phyloP scores from a whole-genome alignment of 179 eudicot species.

The Gypsophila paniculata region DNA sequence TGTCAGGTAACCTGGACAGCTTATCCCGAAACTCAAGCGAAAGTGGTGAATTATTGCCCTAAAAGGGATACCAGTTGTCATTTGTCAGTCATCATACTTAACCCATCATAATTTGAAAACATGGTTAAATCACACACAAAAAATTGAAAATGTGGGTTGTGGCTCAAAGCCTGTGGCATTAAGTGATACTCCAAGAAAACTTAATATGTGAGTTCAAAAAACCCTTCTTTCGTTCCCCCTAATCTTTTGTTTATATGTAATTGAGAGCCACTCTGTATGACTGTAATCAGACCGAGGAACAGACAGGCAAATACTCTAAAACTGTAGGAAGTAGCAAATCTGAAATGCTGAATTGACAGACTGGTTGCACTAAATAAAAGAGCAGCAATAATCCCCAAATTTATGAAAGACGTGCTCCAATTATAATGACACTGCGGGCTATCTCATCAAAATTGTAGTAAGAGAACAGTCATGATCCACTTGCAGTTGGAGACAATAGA shows the following conservation, averaged over 20 bases:
- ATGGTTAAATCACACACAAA: neutral
- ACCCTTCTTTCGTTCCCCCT: neutral
- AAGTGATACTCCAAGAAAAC: neutral
- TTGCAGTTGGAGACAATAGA: neutral
- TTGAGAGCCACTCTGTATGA: neutral
- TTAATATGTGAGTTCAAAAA: neutral
- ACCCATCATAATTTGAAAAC: neutral
- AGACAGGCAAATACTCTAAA: neutral
- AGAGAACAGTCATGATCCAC: neutral
- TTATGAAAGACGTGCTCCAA: neutral
- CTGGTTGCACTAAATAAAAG: too few species aligned
- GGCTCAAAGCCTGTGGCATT: neutral
- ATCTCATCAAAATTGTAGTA: neutral
- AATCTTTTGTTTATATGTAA: neutral
- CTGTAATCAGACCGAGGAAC: neutral
- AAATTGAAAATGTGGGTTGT: neutral
- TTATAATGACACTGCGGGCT: neutral
- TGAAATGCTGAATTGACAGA: too few species aligned
- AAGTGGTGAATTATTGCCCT: conserved; percentile 59
- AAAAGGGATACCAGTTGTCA: conserved; percentile 20
- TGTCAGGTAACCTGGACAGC: conserved; percentile 78
- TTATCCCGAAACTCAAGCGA: conserved; percentile 77
- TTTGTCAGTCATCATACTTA: neutral
- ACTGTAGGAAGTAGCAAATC: too few species aligned
- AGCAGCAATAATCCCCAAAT: too few species aligned